Base-by-base conservation (phyloP, 2,329 filamentous ascomycete species). In the Alternaria sp. region DNA sequence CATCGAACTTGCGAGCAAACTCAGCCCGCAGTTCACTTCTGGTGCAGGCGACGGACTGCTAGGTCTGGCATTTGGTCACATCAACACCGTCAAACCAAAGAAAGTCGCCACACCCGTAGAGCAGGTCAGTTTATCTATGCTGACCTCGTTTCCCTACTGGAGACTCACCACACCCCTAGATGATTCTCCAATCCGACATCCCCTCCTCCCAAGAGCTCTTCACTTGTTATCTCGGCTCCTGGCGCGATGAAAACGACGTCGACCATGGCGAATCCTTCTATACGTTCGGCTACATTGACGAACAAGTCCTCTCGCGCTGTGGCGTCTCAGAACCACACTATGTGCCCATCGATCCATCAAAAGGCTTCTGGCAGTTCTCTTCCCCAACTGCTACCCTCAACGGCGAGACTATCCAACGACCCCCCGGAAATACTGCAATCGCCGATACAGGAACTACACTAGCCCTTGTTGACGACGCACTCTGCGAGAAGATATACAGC, bases 381-480 rank as follows among this genome's bases (percentile, higher is more conserved):
- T 90, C 88, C 1, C 78, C 82, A 7, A 85, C 84, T 0, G 83
- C 83, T 22, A 83, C 81, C 0, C 80, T 92, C 63, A 87, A 87
- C 65, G 88, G 86, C 57, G 81, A 85, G 61, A 80, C 79, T 1
- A 76, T 88, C 28, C 49, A 77, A 1, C 81, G 84, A 9, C 43
- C 43, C 11, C 72, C 79, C 3, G 82, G 81, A 48, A 91, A 91
- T 77, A 88, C 81, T 1, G 88, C 89, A 47, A 91, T 92, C 66
- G 87, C 86, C 34, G 90, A 92, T 74, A 92, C 90, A 0, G 90
- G 89, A 56, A 91, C 89, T 30, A 90, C 89, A 0, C 83, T 92
- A 51, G 86, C 86, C 1, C 82, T 92, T 32, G 81, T 92, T 47
- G 84, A 85, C 41, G 90, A 92, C 70, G 72, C 78, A 2, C 82